Base-by-base conservation (phyloP, 805 yeast species). In the Metschnikowia kunwiensis region DNA sequence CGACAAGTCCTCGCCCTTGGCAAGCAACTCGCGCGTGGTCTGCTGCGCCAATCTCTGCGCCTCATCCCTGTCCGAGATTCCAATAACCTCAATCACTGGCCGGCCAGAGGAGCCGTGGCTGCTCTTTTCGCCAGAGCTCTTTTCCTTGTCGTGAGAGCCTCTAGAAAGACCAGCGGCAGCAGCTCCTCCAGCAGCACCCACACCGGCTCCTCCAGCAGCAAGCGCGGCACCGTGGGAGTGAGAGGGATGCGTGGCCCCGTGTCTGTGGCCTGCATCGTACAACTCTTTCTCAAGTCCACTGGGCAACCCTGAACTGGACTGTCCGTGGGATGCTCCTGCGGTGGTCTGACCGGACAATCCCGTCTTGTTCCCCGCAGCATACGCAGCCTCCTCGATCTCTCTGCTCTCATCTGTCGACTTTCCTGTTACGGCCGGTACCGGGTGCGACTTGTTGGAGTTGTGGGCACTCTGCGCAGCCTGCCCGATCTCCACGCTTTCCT, bases 61-160 rank as follows among this genome's bases (percentile, higher is more conserved):
- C 16, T 45, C 41, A 14, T 48, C 46, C 22, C 53, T 50, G 43
- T 61, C 63, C 2, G 54, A 43, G 30, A 57, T 58, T 22, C 68
- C 69, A 43, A 63, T 50, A 11, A 63, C 68, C 41, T 63, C 69
- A 15, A 63, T 63, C 15, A 53, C 38, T 7, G 47, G 47, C 9
- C 32, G 42, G 12, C 30, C 42, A 11, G 24, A 37, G 12, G 24
- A 26, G n/a, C 20, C 30, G n/a, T n/a, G n/a, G n/a, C n/a, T n/a
- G n/a, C n/a, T n/a, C n/a, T n/a, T n/a, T n/a, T n/a, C n/a, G n/a
- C n/a, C n/a, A n/a, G n/a, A n/a, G n/a, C n/a, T n/a, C n/a, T n/a
- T n/a, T 19, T 21, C 24, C 3, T 20, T 11, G 10, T 8, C 23
- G 2, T 11, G 10, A 3, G 23, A 20, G 4, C 23, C 11, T 8